Conservation (phyloP, 1,139 yeast species). For the Schizosaccharomyces versatilis region DNA sequence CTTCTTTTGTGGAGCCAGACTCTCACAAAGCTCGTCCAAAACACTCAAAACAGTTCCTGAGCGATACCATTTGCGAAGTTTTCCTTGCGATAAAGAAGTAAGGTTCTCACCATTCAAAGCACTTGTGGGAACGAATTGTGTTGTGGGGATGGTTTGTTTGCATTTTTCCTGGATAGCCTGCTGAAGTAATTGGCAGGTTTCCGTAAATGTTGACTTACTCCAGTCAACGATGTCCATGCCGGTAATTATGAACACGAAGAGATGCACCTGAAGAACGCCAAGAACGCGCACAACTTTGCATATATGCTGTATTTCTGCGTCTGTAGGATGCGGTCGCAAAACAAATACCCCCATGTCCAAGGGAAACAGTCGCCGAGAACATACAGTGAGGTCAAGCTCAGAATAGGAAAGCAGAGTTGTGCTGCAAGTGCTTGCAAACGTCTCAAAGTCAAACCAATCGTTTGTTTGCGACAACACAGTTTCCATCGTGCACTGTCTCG, state of each 20-base stretch:
- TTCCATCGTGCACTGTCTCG: neutral
- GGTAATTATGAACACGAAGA: neutral
- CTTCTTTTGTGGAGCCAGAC: too few species aligned
- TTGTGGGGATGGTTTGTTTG: neutral
- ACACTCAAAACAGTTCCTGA: neutral
- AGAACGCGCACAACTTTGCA: neutral
- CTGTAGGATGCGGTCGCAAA: too few species aligned
- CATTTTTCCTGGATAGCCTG: neutral
- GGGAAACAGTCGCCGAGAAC: neutral
- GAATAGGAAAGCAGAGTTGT: neutral
- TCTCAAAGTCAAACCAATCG: neutral
- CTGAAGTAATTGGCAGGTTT: neutral
- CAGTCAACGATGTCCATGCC: neutral
- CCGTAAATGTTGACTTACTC: neutral
- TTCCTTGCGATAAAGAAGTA: neutral
- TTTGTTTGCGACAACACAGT: neutral
- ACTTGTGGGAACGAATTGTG: neutral
- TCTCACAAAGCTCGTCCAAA: neutral
- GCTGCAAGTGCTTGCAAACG: neutral
- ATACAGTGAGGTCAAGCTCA: neutral
- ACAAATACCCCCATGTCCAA: too few species aligned
- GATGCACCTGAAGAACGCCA: neutral
- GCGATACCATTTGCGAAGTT: neutral
- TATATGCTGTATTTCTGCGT: too few species aligned
- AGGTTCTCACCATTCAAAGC: neutral